Evolutionary conservation across 768 basidiomycete species (phyloP).

Genomic region (Lactarius quietus): DNA sequence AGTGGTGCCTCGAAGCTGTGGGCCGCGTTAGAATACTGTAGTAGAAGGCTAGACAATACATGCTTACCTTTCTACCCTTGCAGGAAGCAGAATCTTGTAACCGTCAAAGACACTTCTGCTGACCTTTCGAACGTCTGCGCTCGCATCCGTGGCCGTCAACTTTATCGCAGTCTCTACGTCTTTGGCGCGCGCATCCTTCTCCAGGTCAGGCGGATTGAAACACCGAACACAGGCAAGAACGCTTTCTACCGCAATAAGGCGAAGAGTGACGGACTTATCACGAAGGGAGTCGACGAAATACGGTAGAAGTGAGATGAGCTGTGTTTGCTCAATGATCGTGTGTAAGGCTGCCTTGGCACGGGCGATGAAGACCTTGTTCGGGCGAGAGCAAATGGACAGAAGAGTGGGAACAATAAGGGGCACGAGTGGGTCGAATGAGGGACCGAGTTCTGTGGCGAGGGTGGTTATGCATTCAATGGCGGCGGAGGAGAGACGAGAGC

Average conservation of each 20-base stretch:
- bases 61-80: conserved; percentile 60
- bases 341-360: conserved; percentile 61
- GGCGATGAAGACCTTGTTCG: conserved; percentile 73
- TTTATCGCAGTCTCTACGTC: conserved; percentile 72
- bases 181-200: conserved; percentile 58
- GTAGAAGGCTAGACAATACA: conserved; percentile 12
- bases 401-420: conserved; percentile 66
- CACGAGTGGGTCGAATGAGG: conserved; percentile 63
- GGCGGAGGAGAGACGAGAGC: conserved; percentile 63
- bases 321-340: conserved; percentile 61
- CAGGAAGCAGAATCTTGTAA: conserved; percentile 67
- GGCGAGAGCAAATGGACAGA: conserved; percentile 60
- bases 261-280: conserved; percentile 65
- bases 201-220: conserved; percentile 76
- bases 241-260: conserved; percentile 63
- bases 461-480: conserved; percentile 60
- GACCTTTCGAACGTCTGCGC: conserved; percentile 67
- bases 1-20: conserved; percentile 68
- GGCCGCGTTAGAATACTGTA: conserved; percentile 15
- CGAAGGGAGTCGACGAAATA: conserved; percentile 55
- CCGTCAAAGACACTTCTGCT: conserved; percentile 71
- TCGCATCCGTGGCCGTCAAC: conserved; percentile 64
- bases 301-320: conserved; percentile 59
- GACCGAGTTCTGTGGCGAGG: conserved; percentile 52
- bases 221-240: conserved; percentile 64